Evolutionary conservation across 2,329 filamentous ascomycete genomes (phyloP), one percentile per base, ranked within the genome.

Genomic region (Raffaelea arxii): DNA sequence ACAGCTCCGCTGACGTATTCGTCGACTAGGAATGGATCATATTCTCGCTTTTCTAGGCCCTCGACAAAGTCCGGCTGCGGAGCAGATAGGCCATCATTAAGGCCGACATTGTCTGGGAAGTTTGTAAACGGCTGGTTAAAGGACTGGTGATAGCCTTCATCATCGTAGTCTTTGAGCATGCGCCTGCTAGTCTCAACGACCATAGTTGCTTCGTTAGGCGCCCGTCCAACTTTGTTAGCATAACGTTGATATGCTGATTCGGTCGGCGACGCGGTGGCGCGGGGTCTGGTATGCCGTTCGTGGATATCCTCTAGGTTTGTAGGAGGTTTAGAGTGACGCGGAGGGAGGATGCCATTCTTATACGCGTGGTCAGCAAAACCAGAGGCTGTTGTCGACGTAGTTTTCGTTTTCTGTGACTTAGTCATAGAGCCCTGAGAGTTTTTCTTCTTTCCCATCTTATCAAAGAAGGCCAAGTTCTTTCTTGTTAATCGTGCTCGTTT

Each of bases 51-150:
- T 19, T 50, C 46, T 21, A 56, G 51, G 6, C 58, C 57, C 41
- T 61, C 54, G 40, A 60, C 47, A 46, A 57, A 57, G 48, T 58
- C 56, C 46, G 59, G 58, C 47, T 59, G 56, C 45, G 56, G 48
- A 41, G 55, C 53, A 21, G 59, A 55, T 6, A 60, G 48, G 22
- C 47, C 48, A 40, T 56, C 50, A 42, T 61, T 59, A 46, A 59
- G 57, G 14, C 55, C 54, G 27, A 59, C 51, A 39, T 57, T 43
- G 19, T 52, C 56, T 18, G 57, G 55, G 25, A 57, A 56, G 46
- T n/a, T 44, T 18, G 49, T 58, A 24, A 59, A 55, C 25, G 51
- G 46, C 36, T 46, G 48, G 45, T 47, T 48, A 27, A 53, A 49
- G 3, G n/a, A 23, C 36, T 14, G 32, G 4, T n/a, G 4, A 40